These are phyloP conservation scores for Smallanthus sonchifolius DNA, from an alignment of 129 eudicot species.

Conservation along the genomic window DNA sequence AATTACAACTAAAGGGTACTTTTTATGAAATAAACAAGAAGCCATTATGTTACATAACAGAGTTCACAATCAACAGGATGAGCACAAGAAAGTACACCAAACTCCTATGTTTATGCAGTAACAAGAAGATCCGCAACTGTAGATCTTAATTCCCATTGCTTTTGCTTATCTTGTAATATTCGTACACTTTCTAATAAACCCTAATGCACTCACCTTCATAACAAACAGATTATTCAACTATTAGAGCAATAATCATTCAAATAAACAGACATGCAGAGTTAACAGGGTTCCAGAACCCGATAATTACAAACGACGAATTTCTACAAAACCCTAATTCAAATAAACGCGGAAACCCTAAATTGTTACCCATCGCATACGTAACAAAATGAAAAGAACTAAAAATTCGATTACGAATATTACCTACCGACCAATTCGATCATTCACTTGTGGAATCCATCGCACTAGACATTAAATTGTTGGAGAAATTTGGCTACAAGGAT, in stretches of 20 bases:
- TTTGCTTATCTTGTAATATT: not conserved
- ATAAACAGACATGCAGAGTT: not conserved
- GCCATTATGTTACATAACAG: not conserved
- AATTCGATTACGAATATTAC: conserved; percentile 1
- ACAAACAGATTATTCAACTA: too few species aligned
- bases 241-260: not conserved
- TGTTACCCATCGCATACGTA: not conserved
- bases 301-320: not conserved
- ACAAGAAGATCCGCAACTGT: not conserved
- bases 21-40: not conserved
- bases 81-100: not conserved
- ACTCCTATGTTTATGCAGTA: not conserved
- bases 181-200: not conserved
- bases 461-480: not conserved
- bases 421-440: not conserved
- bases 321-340: not conserved
- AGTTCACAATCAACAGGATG: not conserved
- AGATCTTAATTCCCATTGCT: not conserved
- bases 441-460: not conserved
- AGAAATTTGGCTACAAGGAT: not conserved
- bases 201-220: not conserved
- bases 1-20: too few species aligned
- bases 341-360: conserved; percentile 26
- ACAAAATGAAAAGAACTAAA: not conserved
- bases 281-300: not conserved